These are phyloP conservation scores for Ambrosia artemisiifolia DNA, from an alignment of 129 eudicot species.

Conservation along the genomic window DNA sequence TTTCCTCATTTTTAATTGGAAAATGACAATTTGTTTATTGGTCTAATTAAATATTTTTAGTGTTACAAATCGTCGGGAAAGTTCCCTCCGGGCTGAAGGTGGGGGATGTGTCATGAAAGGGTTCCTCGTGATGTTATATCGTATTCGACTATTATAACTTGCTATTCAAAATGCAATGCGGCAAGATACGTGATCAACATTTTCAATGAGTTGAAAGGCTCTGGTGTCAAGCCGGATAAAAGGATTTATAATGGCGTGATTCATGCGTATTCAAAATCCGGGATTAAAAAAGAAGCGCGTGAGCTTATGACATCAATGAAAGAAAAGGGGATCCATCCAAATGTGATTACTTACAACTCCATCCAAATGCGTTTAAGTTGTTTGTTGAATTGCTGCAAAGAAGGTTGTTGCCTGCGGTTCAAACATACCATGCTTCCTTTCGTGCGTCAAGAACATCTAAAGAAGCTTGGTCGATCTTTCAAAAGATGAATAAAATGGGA, in stretches of 20 bases:
- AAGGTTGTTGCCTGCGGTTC: slow-evolving; percentile 54
- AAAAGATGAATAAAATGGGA: slow-evolving; percentile 51
- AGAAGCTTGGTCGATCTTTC: slow-evolving; percentile 58
- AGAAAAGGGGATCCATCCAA: slow-evolving; percentile 53
- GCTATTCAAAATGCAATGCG: slow-evolving; percentile 54
- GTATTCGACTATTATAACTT: slow-evolving; percentile 59
- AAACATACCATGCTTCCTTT: slow-evolving; percentile 79
- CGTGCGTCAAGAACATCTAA: slow-evolving; percentile 51
- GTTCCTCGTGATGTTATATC: slow-evolving; percentile 58
- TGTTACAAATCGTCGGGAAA: too few species aligned
- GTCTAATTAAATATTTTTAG: too few species aligned
- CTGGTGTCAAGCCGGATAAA: slow-evolving; percentile 53
- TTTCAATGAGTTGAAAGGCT: slow-evolving; percentile 53
- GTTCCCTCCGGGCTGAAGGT: too few species aligned
- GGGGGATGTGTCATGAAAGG: slow-evolving; percentile 60
- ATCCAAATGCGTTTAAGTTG: slow-evolving; percentile 41
- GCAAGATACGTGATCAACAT: slow-evolving; percentile 53
- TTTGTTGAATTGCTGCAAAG: slow-evolving; percentile 65
- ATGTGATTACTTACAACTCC: slow-evolving; percentile 66
- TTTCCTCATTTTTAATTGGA: too few species aligned
- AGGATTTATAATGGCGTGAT: slow-evolving; percentile 76
- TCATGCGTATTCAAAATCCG: slow-evolving; percentile 73
- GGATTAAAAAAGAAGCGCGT: slow-evolving; percentile 54
- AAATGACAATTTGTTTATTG: too few species aligned
- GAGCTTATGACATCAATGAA: slow-evolving; percentile 65